These are phyloP conservation scores for Hanseniaspora uvarum DNA, from an alignment of 1,139 yeast species.

Conservation along the genomic window DNA sequence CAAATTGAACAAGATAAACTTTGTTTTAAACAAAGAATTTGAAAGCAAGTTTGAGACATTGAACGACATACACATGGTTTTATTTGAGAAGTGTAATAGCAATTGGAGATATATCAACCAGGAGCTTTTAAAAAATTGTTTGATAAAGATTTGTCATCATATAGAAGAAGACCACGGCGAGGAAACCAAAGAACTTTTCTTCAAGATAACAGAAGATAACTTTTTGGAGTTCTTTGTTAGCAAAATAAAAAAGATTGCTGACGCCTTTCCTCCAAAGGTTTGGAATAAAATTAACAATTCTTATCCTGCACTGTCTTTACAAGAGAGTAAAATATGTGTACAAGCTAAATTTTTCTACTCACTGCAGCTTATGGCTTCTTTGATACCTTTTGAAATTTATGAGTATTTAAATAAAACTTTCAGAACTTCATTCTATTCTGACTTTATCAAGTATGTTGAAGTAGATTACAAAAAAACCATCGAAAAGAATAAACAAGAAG, in stretches of 20 bases:
- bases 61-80: slow-evolving; percentile 7
- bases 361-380: slow-evolving; percentile 3
- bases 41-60: slow-evolving; percentile 5
- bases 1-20: slow-evolving; percentile 1
- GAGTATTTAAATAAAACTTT: not conserved
- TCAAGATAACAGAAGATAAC: slow-evolving; percentile 1
- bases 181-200: slow-evolving; percentile 5
- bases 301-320: slow-evolving; percentile 1
- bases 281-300: not conserved
- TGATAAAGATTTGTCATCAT: not conserved
- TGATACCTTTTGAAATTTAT: slow-evolving; percentile 12
- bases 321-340: not conserved
- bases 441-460: slow-evolving; percentile 15
- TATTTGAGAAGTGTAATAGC: slow-evolving; percentile 4
- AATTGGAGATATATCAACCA: slow-evolving; percentile 10
- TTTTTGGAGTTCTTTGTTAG: not conserved
- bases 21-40: not conserved
- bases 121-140: not conserved
- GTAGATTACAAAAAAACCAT: slow-evolving; percentile 39
- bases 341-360: slow-evolving; percentile 6
- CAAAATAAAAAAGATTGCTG: not conserved
- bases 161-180: slow-evolving; percentile 14
- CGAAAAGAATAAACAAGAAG: slow-evolving; percentile 45
- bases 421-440: not conserved
- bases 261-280: not conserved